Conservation (phyloP, 2,329 filamentous ascomycete species). For the Chaetomium sp. region DNA sequence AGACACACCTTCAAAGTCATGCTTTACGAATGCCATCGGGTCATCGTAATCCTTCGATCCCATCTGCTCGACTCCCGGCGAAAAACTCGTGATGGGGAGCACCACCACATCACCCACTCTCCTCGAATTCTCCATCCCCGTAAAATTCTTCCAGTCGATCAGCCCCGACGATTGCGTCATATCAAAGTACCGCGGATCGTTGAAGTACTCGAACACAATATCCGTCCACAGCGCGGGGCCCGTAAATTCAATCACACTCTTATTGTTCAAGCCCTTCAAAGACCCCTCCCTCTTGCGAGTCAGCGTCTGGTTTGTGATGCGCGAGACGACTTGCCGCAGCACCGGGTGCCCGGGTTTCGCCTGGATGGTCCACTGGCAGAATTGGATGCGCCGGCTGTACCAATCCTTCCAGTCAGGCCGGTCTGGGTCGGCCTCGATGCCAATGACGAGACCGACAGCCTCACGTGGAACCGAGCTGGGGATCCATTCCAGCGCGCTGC, state of each 20-base stretch:
- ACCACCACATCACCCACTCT: conserved; percentile 91
- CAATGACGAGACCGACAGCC: conserved; percentile 78
- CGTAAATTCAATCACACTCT: conserved; percentile 85
- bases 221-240: conserved; percentile 95
- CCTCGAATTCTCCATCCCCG: conserved; percentile 73
- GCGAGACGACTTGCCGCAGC: conserved; percentile 77
- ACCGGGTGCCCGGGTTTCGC: conserved; percentile 90
- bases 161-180: conserved; percentile 62
- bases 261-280: conserved; percentile 54
- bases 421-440: conserved; percentile 94
- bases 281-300: conserved; percentile 61
- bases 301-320: conserved; percentile 78
- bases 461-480: conserved; percentile 69
- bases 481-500: conserved; percentile 81
- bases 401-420: conserved; percentile 86
- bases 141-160: conserved; percentile 84
- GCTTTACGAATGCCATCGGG: conserved; percentile 95
- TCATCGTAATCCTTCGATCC: conserved; percentile 81
- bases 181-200: conserved; percentile 82
- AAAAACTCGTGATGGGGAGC: conserved; percentile 94
- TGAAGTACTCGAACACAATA: conserved; percentile 85
- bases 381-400: conserved; percentile 95
- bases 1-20: conserved; percentile 81
- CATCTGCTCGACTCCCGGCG: conserved; percentile 90
- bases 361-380: conserved; percentile 99